These are phyloP conservation scores for Ceratocystis variospora DNA, from an alignment of 2,329 filamentous ascomycete genomes.

Conservation along the genomic window DNA sequence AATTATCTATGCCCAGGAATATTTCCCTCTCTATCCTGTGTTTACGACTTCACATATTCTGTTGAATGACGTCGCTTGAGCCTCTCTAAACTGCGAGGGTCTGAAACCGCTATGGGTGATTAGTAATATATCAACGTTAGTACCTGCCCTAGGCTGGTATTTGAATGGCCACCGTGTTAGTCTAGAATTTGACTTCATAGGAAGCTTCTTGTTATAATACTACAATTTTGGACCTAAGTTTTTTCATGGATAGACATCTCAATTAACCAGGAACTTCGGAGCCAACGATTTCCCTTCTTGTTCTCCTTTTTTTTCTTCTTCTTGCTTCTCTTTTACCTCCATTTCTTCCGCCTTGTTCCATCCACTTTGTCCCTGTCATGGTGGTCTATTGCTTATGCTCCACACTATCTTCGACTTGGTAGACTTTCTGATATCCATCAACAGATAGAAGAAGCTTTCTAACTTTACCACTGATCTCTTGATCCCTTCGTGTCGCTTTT, in stretches of 20 bases:
- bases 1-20: too few relatives aligned
- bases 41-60: background rate
- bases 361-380: background rate
- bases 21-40: background rate
- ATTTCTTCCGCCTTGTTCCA: background rate
- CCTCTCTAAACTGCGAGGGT: background rate
- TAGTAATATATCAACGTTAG: background rate
- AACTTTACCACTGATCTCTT: background rate
- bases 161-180: constrained; percentile 4
- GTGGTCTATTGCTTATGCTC: background rate
- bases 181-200: background rate
- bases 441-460: background rate
- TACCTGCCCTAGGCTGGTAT: background rate
- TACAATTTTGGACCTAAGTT: background rate
- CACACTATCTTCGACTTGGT: background rate
- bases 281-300: too few relatives aligned
- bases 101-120: background rate
- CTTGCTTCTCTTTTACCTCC: background rate
- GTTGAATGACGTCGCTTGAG: background rate
- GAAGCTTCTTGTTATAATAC: background rate
- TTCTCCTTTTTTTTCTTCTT: too few relatives aligned
- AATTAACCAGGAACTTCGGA: background rate
- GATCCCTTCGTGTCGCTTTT: background rate
- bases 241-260: background rate
- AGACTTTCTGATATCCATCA: background rate